Conservation (phyloP, 2,329 filamentous ascomycete species). For the Aspergillus bombycis region DNA sequence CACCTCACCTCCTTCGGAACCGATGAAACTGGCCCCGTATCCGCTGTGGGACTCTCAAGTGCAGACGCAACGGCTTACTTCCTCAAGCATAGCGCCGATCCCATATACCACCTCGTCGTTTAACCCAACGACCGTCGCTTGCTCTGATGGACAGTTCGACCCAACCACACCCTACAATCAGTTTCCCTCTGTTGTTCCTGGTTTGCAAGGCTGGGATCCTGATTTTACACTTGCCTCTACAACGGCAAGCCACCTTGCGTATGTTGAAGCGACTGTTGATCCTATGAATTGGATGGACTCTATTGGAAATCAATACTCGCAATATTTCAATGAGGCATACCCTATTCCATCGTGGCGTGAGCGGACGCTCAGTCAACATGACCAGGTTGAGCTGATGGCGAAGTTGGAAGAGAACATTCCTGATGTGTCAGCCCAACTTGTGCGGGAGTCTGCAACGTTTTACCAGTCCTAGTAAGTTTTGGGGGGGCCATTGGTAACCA, state of each 20-base stretch:
- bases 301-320: conserved; percentile 51
- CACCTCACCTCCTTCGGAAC: conserved; percentile 23
- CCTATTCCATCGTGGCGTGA: conserved; percentile 55
- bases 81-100: conserved; percentile 17
- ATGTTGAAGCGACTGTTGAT: conserved; percentile 38
- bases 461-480: conserved; percentile 38
- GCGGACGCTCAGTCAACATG: conserved; percentile 74
- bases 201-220: conserved; percentile 47
- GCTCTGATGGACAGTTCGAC: conserved; percentile 36
- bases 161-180: conserved; percentile 43
- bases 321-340: conserved; percentile 51
- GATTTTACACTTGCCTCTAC: conserved; percentile 43
- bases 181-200: conserved; percentile 44
- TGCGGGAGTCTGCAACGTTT: conserved; percentile 45
- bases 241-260: conserved; percentile 39
- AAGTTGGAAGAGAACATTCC: conserved; percentile 66
- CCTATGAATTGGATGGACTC: conserved; percentile 48
- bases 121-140: conserved; percentile 24
- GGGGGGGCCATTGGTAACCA: background rate
- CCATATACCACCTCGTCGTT: conserved; percentile 28
- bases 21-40: conserved; percentile 24
- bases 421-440: conserved; percentile 45
- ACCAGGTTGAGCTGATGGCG: conserved; percentile 82
- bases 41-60: conserved; percentile 22
- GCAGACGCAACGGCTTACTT: conserved; percentile 14